Percentiles rank a stretch among this genome's conserved stretches.
Conservation (phyloP, 2,329 filamentous ascomycete genomes). For the Sporothrix luriei region DNA sequence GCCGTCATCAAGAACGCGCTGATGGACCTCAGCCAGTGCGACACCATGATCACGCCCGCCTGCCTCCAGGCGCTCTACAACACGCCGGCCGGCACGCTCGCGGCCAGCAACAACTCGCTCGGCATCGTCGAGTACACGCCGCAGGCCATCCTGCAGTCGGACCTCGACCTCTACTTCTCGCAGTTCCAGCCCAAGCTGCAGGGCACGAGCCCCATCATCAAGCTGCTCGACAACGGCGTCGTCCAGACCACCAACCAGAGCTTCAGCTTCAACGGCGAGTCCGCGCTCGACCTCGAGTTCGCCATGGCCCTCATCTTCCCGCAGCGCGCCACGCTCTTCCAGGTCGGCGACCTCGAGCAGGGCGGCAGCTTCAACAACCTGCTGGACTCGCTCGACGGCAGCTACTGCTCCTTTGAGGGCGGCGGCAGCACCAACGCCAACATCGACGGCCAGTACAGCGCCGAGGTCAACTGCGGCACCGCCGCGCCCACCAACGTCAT, state of each 20-base stretch:
- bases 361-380: conserved; percentile 40
- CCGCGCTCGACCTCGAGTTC: conserved; percentile 45
- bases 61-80: conserved; percentile 57
- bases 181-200: conserved; percentile 49
- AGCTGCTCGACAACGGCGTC: conserved; percentile 44
- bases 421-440: conserved; percentile 42
- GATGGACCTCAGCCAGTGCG: conserved; percentile 48
- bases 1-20: conserved; percentile 41
- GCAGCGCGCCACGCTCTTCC: conserved; percentile 54
- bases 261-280: conserved; percentile 47
- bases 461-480: conserved; percentile 51
- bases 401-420: conserved; percentile 49
- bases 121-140: conserved; percentile 59
- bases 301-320: conserved; percentile 54
- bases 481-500: conserved; percentile 54
- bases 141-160: conserved; percentile 55
- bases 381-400: conserved; percentile 51
- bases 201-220: conserved; percentile 45
- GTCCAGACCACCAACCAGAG: conserved; percentile 44
- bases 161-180: conserved; percentile 54
- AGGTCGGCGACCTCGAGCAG: conserved; percentile 47
- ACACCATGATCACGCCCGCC: conserved; percentile 58
- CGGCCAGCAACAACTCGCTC: conserved; percentile 50
- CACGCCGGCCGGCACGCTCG: conserved; percentile 46
- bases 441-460: conserved; percentile 44